These are phyloP conservation scores for Syzygium jambos DNA, from an alignment of 345 rosid species.

Conservation along the genomic window DNA sequence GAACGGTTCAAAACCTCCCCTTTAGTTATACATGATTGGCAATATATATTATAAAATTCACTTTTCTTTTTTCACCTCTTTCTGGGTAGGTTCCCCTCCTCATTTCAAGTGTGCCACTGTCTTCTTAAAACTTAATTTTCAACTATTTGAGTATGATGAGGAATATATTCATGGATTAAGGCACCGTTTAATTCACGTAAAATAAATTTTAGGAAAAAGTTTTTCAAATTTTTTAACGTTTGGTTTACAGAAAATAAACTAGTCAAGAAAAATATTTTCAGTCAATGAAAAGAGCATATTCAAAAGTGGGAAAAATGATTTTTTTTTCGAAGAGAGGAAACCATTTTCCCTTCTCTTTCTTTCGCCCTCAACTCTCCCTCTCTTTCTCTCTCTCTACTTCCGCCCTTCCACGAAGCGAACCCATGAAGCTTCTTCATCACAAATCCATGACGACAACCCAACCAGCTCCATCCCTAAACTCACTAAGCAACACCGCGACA, in stretches of 20 bases:
- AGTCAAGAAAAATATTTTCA: too few relatives aligned
- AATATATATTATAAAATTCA: not conserved
- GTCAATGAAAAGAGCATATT: too few relatives aligned
- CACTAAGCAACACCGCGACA: too few relatives aligned
- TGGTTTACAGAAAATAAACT: too few relatives aligned
- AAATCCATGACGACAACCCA: constrained; percentile 1
- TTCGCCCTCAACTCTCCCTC: not conserved
- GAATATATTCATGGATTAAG: not conserved
- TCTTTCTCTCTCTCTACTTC: constrained; percentile 50
- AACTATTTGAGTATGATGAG: not conserved
- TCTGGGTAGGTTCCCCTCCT: not conserved
- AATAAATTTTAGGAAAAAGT: too few relatives aligned
- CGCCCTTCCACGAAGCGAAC: constrained; percentile 13
- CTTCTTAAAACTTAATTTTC: not conserved
- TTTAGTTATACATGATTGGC: not conserved
- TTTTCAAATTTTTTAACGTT: too few relatives aligned
- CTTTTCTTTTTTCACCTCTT: not conserved
- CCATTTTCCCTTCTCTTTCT: too few relatives aligned
- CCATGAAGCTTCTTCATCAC: not conserved
- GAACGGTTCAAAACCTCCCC: not conserved
- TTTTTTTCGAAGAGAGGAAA: too few relatives aligned
- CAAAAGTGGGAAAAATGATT: too few relatives aligned
- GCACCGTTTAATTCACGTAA: too few relatives aligned
- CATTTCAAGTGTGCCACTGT: not conserved
- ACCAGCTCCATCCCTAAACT: not conserved